phyloP scores from a whole-genome alignment of 257 asterid species.

The Marsdenia floribunda region DNA sequence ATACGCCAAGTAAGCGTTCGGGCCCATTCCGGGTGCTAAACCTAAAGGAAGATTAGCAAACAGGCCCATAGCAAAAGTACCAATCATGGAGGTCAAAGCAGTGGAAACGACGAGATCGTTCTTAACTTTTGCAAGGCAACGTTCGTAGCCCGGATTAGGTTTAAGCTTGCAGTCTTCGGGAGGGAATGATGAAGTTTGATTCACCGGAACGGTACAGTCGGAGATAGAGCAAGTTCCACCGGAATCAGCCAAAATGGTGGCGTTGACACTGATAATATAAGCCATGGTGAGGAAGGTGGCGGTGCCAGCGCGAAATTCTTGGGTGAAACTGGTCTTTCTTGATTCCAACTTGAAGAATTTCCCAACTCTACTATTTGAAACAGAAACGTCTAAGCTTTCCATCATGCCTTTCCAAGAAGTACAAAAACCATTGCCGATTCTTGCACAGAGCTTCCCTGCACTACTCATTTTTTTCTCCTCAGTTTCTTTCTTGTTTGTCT shows the following conservation, averaged over 20 bases:
- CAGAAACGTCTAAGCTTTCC: conserved; percentile 31
- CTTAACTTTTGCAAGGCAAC: conserved; percentile 46
- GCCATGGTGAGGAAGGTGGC: conserved; percentile 84
- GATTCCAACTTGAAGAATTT: conserved; percentile 54
- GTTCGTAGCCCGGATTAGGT: conserved; percentile 50
- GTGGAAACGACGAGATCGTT: conserved; percentile 64
- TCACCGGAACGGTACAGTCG: conserved; percentile 30
- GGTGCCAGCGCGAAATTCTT: conserved; percentile 63
- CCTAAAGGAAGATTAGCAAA: conserved; percentile 69
- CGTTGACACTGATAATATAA: conserved; percentile 64
- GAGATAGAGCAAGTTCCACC: conserved; percentile 56
- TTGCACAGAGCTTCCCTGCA: conserved; percentile 22
- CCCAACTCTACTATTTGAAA: conserved; percentile 50
- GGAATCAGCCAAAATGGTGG: conserved; percentile 63
- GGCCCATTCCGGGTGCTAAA: conserved; percentile 82
- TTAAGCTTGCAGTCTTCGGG: conserved; percentile 38
- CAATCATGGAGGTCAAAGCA: conserved; percentile 63
- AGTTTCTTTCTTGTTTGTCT: neutral
- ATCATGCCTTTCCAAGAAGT: conserved; percentile 36
- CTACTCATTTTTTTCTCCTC: conserved; percentile 27
- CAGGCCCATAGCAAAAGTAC: conserved; percentile 65
- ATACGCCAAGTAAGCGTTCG: conserved; percentile 63
- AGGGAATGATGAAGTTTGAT: conserved; percentile 18
- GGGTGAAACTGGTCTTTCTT: conserved; percentile 43
- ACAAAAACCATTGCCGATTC: conserved; percentile 11